These are phyloP conservation scores for Sporothrix sp. DNA, from an alignment of 2,329 filamentous ascomycete species.

Conservation along the genomic window DNA sequence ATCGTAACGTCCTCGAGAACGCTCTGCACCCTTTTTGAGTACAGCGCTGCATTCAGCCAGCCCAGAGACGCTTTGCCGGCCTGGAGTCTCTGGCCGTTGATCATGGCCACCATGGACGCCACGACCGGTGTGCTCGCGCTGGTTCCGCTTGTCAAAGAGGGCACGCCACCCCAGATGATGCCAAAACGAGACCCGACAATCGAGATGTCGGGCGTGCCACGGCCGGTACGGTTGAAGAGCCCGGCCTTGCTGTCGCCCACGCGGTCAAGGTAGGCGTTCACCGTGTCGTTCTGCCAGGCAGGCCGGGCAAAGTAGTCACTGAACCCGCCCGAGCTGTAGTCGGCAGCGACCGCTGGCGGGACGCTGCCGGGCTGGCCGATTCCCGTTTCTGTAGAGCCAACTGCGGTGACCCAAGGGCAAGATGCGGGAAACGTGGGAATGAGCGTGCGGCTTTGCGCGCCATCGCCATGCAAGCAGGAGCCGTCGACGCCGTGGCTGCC, in stretches of 20 bases:
- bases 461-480: constrained; percentile 49
- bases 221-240: constrained; percentile 36
- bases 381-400: constrained; percentile 44
- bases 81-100: constrained; percentile 44
- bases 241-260: constrained; percentile 24
- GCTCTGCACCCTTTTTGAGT: constrained; percentile 28
- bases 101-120: constrained; percentile 42
- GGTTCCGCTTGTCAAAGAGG: constrained; percentile 31
- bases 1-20: constrained; percentile 33
- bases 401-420: constrained; percentile 58
- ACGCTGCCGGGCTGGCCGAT: constrained; percentile 17
- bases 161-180: constrained; percentile 25
- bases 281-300: constrained; percentile 34
- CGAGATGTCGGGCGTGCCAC: constrained; percentile 42
- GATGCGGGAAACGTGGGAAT: constrained; percentile 54
- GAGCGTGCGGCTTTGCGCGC: constrained; percentile 44
- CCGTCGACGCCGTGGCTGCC: constrained; percentile 39
- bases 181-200: constrained; percentile 49
- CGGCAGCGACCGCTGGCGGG: constrained; percentile 26
- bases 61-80: constrained; percentile 40
- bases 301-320: constrained; percentile 39
- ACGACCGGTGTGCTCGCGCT: constrained; percentile 46
- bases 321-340: constrained; percentile 44
- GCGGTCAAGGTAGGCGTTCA: constrained; percentile 31
- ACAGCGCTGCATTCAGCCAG: constrained; percentile 43